Percentiles rank a stretch among this genome's conserved stretches.
Conservation (phyloP, 495 filamentous ascomycete species). For the Trichodelitschia bisporula region DNA sequence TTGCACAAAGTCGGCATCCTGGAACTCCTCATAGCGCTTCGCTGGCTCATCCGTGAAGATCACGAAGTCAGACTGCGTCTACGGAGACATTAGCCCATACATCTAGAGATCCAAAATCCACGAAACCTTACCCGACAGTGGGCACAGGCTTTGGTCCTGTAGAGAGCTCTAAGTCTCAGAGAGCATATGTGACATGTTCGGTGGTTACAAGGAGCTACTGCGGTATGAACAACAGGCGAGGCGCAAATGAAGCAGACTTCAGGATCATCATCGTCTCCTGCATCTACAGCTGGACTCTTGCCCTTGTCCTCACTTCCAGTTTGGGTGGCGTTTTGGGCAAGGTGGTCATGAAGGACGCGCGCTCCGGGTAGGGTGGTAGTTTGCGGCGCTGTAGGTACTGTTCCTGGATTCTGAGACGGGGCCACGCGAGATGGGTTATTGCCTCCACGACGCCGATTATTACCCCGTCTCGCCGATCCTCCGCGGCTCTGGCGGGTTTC, state of each 20-base stretch:
- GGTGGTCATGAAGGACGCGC: constrained; percentile 9
- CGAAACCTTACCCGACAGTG: constrained; percentile 55
- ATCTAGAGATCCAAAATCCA: background rate
- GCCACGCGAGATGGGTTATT: no score
- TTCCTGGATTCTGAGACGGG: no score
- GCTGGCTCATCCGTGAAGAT: constrained; percentile 67
- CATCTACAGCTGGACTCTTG: background rate
- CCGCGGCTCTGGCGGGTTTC: no score
- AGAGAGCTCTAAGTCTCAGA: constrained; percentile 66
- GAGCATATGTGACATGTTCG: constrained; percentile 89
- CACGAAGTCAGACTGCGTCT: constrained; percentile 63
- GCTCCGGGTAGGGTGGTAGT: constrained; percentile 21
- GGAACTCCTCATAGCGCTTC: constrained; percentile 69
- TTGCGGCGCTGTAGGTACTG: no score
- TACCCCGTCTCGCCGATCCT: no score
- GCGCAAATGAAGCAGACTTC: constrained; percentile 96
- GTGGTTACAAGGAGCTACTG: constrained; percentile 83
- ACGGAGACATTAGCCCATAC: constrained; percentile 1
- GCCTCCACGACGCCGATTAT: no score
- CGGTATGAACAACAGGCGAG: constrained; percentile 56
- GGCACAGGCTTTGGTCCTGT: constrained; percentile 84
- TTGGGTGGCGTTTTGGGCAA: constrained; percentile 3
- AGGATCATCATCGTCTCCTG: constrained; percentile 10
- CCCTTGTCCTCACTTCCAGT: constrained; percentile 2
- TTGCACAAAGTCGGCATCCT: constrained; percentile 38